These are phyloP conservation scores for Hypomontagnella submonticulosa DNA, from an alignment of 495 filamentous ascomycete genomes.

Conservation along the genomic window DNA sequence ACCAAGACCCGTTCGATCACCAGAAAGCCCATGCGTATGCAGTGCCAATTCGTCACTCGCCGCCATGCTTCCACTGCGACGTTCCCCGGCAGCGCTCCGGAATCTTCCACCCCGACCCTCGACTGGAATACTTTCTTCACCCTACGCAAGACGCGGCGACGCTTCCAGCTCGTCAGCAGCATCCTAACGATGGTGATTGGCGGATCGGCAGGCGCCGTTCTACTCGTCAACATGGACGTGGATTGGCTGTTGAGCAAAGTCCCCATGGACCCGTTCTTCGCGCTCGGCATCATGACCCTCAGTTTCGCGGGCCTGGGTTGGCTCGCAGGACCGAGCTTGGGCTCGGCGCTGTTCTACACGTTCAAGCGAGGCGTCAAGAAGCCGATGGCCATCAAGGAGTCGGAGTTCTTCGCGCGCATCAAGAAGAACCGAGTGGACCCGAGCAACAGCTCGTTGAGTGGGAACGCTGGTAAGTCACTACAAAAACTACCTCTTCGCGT, in stretches of 20 bases:
- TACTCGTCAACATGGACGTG: constrained; percentile 72
- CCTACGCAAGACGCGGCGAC: constrained; percentile 84
- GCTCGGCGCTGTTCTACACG: constrained; percentile 77
- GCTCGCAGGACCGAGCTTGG: constrained; percentile 84
- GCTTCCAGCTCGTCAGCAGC: constrained; percentile 81
- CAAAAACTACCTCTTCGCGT: background rate
- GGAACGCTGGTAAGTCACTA: constrained; percentile 64
- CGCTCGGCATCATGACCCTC: constrained; percentile 79
- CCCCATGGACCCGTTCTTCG: constrained; percentile 84
- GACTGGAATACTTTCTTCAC: constrained; percentile 96
- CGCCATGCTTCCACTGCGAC: constrained; percentile 53
- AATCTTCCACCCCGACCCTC: constrained; percentile 57
- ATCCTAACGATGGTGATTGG: constrained; percentile 69
- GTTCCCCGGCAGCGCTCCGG: constrained; percentile 48
- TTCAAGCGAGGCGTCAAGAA: constrained; percentile 71
- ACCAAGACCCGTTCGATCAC: constrained; percentile 18
- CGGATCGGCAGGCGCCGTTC: constrained; percentile 68
- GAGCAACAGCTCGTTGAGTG: constrained; percentile 60
- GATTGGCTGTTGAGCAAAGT: constrained; percentile 74
- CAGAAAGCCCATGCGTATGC: constrained; percentile 34
- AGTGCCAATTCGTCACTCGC: constrained; percentile 43
- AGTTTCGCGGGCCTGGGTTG: constrained; percentile 81
- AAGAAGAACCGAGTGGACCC: constrained; percentile 92
- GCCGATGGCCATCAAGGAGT: constrained; percentile 84
- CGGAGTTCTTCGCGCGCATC: constrained; percentile 88